Evolutionary conservation across 345 rosid species (phyloP), one percentile per base, ranked within the genome.

Genomic region (Anacardium occidentale): DNA sequence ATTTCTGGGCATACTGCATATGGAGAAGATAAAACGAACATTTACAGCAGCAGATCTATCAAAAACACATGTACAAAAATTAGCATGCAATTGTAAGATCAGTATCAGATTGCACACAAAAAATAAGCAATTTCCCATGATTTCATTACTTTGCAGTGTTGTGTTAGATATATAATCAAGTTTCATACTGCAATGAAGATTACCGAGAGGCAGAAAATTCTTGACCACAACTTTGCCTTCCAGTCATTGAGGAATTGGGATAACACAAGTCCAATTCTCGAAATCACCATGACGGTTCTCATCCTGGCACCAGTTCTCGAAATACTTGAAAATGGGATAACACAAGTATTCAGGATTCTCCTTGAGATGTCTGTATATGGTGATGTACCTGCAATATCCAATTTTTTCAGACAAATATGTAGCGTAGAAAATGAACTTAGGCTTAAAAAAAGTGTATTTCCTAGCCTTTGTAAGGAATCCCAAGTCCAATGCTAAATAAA

Each of bases 271-370:
- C n/a, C n/a, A n/a, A n/a, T n/a, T n/a, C n/a, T n/a, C n/a, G 93
- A 95, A 95, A 78, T 95, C 99, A 13, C 98, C 98, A 15, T 92
- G 99, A 20, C 99, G 88, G 86, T 95, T 95, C 83, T 92, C 98
- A 25, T 95, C 99, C 86, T 92, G 98, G 85, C 99, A 95, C 98
- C 99, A 91, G 76, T 95, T 95, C 91, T 92, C 97, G 32, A 95
- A 95, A 82, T 89, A 92, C 86, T 92, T 95, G 91, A 95, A 95
- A 80, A 95, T 95, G 65, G 99, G 99, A 77, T 95, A 92, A 59
- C 87, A 87, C 29, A 88, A 98, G 82, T 80, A 92, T 83, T 91
- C 96, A 9, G 99, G 97, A 70, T 95, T 92, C 7, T 47, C 87
- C 85, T 86, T 87, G 51, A 95, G 94, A 83, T 92, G 98, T 71